A percentile compares a stretch with the other conserved stretches of the same genome.
Conservation (phyloP, 2,329 filamentous ascomycete genomes). For the Phialemonium atrogriseum region DNA sequence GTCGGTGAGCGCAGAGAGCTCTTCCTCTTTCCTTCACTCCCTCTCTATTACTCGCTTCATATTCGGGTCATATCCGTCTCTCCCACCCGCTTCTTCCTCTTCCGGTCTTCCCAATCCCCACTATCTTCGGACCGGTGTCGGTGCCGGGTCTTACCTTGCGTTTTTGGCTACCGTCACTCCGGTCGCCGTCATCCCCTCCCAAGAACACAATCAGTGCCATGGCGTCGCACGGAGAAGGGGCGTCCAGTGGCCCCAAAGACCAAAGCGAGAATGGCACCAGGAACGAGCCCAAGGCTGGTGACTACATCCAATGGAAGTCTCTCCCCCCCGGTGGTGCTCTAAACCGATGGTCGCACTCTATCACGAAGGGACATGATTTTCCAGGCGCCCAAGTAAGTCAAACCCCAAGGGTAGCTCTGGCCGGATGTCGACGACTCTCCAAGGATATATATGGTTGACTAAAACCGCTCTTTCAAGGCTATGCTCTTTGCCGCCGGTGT, state of each 20-base stretch:
- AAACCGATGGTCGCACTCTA: slow-evolving; percentile 76
- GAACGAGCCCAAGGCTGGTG: slow-evolving; percentile 36
- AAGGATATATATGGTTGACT: slow-evolving; percentile 7
- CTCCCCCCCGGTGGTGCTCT: slow-evolving; percentile 48
- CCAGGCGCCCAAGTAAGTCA: slow-evolving; percentile 71
- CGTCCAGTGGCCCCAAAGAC: slow-evolving; percentile 3
- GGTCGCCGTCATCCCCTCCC: too few relatives aligned
- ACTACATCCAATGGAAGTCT: slow-evolving; percentile 45
- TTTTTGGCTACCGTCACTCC: too few relatives aligned
- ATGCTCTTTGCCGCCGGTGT: slow-evolving; percentile 95
- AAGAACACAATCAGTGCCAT: too few relatives aligned
- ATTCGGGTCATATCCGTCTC: too few relatives aligned
- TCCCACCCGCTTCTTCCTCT: too few relatives aligned
- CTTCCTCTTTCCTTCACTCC: too few relatives aligned
- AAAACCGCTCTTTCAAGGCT: slow-evolving; percentile 43
- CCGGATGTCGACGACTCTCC: too few relatives aligned
- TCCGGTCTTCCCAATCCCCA: too few relatives aligned
- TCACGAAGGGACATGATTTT: slow-evolving; percentile 83
- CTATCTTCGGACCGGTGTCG: too few relatives aligned
- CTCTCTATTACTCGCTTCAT: too few relatives aligned
- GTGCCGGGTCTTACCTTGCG: too few relatives aligned
- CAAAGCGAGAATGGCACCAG: slow-evolving; percentile 12
- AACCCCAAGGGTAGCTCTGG: not conserved
- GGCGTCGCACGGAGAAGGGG: slow-evolving; percentile 13
- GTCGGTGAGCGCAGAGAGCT: too few relatives aligned